phyloP scores from a whole-genome alignment of 1,284 basidiomycete species.

The Agaricales sp. region DNA sequence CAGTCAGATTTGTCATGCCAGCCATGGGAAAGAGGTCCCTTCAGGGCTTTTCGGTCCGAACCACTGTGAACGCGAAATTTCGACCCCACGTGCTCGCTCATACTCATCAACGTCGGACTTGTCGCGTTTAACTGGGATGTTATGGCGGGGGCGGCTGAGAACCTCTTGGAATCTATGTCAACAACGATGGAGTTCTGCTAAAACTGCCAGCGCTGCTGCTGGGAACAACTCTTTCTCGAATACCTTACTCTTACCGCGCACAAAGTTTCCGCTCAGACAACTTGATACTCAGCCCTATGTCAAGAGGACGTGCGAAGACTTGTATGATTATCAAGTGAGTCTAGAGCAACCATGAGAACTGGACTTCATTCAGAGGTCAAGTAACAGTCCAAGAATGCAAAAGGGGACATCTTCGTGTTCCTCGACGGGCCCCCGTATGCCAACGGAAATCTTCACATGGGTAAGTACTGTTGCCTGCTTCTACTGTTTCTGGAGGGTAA shows the following conservation, averaged over 20 bases:
- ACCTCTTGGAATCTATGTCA: neutral
- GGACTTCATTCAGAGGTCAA: conserved; percentile 1
- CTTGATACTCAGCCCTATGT: neutral
- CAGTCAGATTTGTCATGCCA: neutral
- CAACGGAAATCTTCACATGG: conserved; percentile 93
- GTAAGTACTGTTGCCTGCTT: conserved; percentile 29
- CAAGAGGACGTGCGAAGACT: conserved; percentile 56
- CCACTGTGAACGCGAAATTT: neutral
- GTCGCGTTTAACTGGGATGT: neutral
- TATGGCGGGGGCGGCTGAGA: neutral
- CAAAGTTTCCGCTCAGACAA: neutral
- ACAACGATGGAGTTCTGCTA: neutral
- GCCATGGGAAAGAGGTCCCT: neutral
- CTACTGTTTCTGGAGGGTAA: neutral
- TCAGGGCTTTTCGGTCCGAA: neutral
- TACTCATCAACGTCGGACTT: neutral
- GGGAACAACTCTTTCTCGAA: neutral
- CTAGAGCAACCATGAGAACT: conserved; percentile 6
- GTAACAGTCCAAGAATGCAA: conserved; percentile 50
- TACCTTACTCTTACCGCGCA: neutral
- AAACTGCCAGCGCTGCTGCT: neutral
- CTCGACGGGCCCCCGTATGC: conserved; percentile 99
- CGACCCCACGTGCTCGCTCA: neutral
- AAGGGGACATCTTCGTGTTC: conserved; percentile 69
- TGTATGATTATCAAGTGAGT: conserved; percentile 86